Evolutionary conservation across 2,329 filamentous ascomycete genomes (phyloP).

Genomic region (Trichoderma pleuroti): DNA sequence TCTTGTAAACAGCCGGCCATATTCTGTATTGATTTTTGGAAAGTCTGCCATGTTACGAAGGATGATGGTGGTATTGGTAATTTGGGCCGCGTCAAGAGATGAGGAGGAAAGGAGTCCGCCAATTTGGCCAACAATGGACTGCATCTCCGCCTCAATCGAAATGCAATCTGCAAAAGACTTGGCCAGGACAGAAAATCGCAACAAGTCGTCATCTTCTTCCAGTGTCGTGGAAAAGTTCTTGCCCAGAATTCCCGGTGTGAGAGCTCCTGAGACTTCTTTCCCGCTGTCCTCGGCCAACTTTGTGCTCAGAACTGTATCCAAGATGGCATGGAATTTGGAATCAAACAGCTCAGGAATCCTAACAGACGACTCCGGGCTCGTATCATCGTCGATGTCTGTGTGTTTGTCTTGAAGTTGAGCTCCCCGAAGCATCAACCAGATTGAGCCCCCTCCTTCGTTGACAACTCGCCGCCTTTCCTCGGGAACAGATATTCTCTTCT

Average conservation of each 20-base stretch:
- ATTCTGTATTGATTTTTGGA: slow-evolving; percentile 67
- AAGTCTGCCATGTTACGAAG: slow-evolving; percentile 81
- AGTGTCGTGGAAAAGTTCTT: background rate
- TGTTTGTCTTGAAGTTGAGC: slow-evolving; percentile 51
- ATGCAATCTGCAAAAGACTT: slow-evolving; percentile 23
- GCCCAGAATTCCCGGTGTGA: background rate
- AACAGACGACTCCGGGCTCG: slow-evolving; percentile 30
- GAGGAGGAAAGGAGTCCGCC: slow-evolving; percentile 36
- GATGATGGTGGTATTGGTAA: slow-evolving; percentile 61
- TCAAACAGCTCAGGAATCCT: slow-evolving; percentile 67
- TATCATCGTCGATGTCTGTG: slow-evolving; percentile 10
- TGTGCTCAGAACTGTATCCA: slow-evolving; percentile 26
- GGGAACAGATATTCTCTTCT: slow-evolving; percentile 61
- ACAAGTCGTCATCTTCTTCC: slow-evolving; percentile 21
- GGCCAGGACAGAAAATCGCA: slow-evolving; percentile 41
- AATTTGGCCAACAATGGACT: slow-evolving; percentile 46
- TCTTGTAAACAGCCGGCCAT: slow-evolving; percentile 67
- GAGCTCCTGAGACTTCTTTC: background rate
- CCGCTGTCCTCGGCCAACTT: background rate
- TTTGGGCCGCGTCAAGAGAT: slow-evolving; percentile 33
- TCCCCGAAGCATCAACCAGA: slow-evolving; percentile 62
- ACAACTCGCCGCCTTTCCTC: slow-evolving; percentile 52
- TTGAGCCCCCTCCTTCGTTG: slow-evolving; percentile 70
- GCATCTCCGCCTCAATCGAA: slow-evolving; percentile 47
- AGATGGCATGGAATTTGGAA: slow-evolving; percentile 47